Evolutionary conservation across 371 early-diverging fungal genomes (phyloP).

Genomic region (Phascolomyces articulosus): DNA sequence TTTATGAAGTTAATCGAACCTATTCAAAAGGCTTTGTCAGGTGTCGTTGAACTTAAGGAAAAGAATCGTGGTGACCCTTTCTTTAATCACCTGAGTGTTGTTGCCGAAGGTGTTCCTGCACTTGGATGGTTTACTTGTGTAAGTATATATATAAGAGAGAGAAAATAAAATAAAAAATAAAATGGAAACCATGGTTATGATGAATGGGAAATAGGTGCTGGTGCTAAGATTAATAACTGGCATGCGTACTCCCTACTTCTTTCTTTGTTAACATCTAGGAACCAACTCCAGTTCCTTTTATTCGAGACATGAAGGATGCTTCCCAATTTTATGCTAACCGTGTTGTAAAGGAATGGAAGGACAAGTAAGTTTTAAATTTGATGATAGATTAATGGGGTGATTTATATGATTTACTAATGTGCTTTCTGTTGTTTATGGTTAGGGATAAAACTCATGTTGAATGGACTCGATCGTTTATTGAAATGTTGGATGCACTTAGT

Average conservation of each 20-base stretch:
- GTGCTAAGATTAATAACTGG: no score
- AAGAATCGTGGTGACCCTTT: conserved; percentile 74
- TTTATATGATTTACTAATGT: background rate
- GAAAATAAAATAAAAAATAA: background rate
- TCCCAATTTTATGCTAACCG: conserved; percentile 93
- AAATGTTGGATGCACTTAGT: conserved; percentile 74
- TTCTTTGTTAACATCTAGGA: conserved; percentile 56
- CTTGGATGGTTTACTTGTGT: conserved; percentile 93
- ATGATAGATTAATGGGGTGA: no score
- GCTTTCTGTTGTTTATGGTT: conserved; percentile 15
- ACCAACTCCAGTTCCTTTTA: conserved; percentile 85
- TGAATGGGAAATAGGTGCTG: no score
- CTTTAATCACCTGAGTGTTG: conserved; percentile 82
- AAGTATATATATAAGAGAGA: conserved; percentile 24
- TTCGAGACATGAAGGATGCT: conserved; percentile 89
- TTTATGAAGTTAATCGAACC: conserved; percentile 72
- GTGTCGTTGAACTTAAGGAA: conserved; percentile 73
- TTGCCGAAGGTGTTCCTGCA: conserved; percentile 90
- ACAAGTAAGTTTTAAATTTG: conserved; percentile 66
- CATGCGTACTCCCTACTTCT: no score
- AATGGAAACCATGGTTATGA: background rate
- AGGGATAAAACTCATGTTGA: conserved; percentile 84
- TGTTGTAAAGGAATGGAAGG: conserved; percentile 88
- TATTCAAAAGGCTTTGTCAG: conserved; percentile 69
- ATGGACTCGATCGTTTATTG: conserved; percentile 77